phyloP scores from a whole-genome alignment of 352 stramenopile species.

The Thalassiosira hispida region DNA sequence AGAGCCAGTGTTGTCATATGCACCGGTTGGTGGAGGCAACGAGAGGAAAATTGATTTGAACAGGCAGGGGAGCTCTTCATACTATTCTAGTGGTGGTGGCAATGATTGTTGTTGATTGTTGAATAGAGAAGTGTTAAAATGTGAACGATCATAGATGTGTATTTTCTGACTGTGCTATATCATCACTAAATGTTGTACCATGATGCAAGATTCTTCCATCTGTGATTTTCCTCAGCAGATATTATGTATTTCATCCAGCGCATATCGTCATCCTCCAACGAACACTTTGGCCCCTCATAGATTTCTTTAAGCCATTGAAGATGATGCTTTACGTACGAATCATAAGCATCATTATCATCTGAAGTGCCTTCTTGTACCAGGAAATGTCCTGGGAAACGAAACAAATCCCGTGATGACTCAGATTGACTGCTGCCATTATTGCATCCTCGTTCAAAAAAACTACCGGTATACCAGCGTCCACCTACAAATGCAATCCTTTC shows the following conservation, averaged over 20 bases:
- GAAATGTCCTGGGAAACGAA: conserved; percentile 47
- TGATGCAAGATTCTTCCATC: conserved; percentile 14
- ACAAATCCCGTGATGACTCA: conserved; percentile 8
- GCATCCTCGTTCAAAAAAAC: conserved; percentile 44
- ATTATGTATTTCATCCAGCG: conserved; percentile 35
- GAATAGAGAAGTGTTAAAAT: conserved; percentile 3
- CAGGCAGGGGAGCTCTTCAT: conserved; percentile 47
- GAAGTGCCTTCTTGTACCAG: conserved; percentile 18
- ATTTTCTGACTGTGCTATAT: neutral
- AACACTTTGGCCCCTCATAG: conserved; percentile 23
- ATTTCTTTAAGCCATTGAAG: conserved; percentile 63
- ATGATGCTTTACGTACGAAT: conserved; percentile 69
- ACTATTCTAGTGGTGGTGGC: conserved; percentile 29
- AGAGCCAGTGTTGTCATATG: conserved; percentile 50
- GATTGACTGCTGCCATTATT: neutral
- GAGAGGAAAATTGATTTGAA: conserved; percentile 44
- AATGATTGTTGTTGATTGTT: conserved; percentile 53
- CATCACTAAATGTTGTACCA: too few species aligned
- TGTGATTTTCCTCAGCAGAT: conserved; percentile 17
- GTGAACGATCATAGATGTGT: neutral
- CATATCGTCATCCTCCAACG: conserved; percentile 28
- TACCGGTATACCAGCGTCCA: conserved; percentile 69
- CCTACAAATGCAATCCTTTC: conserved; percentile 68
- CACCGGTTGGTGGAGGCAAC: conserved; percentile 26
- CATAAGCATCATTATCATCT: conserved; percentile 35